A percentile compares a stretch with the other conserved stretches of the same genome.
phyloP scores from a whole-genome alignment of 768 basidiomycete genomes.

The Multifurca ochricompacta region DNA sequence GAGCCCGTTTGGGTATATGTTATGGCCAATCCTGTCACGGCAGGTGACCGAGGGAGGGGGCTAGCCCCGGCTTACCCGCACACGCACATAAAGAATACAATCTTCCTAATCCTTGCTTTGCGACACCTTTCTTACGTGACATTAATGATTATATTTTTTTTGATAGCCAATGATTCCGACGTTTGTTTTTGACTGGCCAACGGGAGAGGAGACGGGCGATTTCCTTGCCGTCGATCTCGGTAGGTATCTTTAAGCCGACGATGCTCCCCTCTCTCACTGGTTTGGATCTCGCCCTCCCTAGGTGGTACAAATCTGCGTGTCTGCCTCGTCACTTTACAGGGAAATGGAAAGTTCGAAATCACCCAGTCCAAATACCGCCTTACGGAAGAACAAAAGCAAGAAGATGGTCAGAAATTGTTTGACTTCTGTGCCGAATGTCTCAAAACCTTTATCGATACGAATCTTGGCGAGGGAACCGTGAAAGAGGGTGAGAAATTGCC shows the following conservation, averaged over 20 bases:
- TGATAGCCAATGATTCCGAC: constrained; percentile 94
- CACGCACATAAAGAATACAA: neutral
- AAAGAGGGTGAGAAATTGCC: constrained; percentile 56
- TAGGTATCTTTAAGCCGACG: constrained; percentile 24
- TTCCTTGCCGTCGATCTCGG: constrained; percentile 88
- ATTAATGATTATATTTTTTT: neutral
- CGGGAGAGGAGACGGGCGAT: constrained; percentile 81
- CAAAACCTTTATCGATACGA: constrained; percentile 78
- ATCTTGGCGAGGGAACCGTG: constrained; percentile 45
- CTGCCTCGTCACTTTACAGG: constrained; percentile 88
- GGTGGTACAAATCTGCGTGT: constrained; percentile 98
- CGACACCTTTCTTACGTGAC: constrained; percentile 6
- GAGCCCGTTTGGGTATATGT: neutral
- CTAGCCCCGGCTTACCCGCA: neutral
- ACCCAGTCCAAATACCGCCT: constrained; percentile 97
- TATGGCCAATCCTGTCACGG: neutral
- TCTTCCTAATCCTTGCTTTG: neutral
- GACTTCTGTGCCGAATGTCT: constrained; percentile 97
- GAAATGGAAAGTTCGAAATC: constrained; percentile 94
- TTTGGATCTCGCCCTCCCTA: constrained; percentile 24
- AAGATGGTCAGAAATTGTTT: constrained; percentile 90
- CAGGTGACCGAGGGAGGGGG: neutral
- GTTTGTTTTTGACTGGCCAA: constrained; percentile 93
- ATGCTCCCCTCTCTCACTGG: neutral
- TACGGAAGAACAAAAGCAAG: constrained; percentile 96